Conservation (phyloP, 164 flowering plant genomes). For the Chimonanthus praecox region DNA sequence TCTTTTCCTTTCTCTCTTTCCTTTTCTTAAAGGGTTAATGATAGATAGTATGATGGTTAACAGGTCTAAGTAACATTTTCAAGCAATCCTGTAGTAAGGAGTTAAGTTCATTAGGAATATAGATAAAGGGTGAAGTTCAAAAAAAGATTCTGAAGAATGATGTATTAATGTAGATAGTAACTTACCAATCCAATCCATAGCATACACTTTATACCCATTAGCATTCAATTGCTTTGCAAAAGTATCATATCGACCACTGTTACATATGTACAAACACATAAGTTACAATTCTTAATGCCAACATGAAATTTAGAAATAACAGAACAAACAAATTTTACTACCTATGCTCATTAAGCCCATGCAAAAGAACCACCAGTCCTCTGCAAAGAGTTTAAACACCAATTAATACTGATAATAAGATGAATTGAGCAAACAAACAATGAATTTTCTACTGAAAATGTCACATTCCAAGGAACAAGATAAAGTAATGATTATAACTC, state of each 20-base stretch:
- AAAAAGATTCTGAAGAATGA: neutral
- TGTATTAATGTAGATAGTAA: constrained; percentile 1
- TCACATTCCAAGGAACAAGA: too few relatives aligned
- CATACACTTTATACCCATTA: constrained; percentile 78
- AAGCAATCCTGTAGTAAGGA: neutral
- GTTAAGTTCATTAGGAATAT: neutral
- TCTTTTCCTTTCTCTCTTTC: too few relatives aligned
- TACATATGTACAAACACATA: constrained; percentile 6
- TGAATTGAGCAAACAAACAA: neutral
- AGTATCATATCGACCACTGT: constrained; percentile 69
- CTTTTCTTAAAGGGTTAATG: too few relatives aligned
- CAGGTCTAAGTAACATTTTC: neutral
- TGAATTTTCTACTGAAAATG: too few relatives aligned
- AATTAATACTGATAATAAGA: neutral
- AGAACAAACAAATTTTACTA: constrained; percentile 19
- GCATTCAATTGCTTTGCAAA: constrained; percentile 83
- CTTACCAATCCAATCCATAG: constrained; percentile 95
- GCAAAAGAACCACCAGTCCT: constrained; percentile 71
- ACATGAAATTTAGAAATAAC: neutral
- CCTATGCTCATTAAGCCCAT: constrained; percentile 98
- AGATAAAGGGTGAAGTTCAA: neutral
- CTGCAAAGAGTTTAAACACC: constrained; percentile 29
- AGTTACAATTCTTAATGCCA: constrained; percentile 1
- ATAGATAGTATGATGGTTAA: too few relatives aligned
- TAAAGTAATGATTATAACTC: too few relatives aligned